Conservation (phyloP, 2,329 filamentous ascomycete genomes). For the Atkinsonella hypoxylon region DNA sequence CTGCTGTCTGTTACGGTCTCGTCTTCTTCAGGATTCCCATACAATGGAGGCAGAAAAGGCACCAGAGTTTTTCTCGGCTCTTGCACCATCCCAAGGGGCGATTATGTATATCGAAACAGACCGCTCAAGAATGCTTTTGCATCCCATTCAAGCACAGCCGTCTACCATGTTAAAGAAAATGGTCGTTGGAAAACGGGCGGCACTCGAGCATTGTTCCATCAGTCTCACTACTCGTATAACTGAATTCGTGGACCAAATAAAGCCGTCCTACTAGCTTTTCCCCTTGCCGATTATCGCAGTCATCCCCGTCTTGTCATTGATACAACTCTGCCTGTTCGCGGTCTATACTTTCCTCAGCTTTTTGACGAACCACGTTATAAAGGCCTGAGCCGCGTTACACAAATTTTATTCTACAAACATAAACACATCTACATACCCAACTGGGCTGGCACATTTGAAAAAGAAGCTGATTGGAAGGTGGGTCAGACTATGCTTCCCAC, state of each 20-base stretch:
- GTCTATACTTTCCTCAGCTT: background rate
- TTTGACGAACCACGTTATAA: background rate
- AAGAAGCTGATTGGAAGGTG: background rate
- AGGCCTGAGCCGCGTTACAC: background rate
- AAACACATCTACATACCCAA: background rate
- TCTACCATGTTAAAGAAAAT: background rate
- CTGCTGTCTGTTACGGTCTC: no score
- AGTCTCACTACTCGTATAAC: background rate
- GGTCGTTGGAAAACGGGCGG: background rate
- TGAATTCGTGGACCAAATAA: background rate
- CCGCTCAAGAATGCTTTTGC: background rate
- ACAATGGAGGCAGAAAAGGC: slow-evolving; percentile 10
- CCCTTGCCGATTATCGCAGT: no score
- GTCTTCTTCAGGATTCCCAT: no score
- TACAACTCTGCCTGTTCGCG: background rate
- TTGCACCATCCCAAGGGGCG: slow-evolving; percentile 11
- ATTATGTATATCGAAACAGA: background rate
- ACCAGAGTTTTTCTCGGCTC: slow-evolving; percentile 16
- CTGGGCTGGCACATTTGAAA: background rate
- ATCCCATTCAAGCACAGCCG: background rate
- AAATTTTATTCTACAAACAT: background rate
- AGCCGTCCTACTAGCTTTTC: no score
- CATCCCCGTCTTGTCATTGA: background rate
- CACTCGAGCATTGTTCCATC: background rate
- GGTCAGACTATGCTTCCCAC: background rate